A percentile compares a stretch with the other conserved stretches of the same genome.
Conservation (phyloP, 2,329 filamentous ascomycete genomes). For the Colletotrichum ledebouriae region DNA sequence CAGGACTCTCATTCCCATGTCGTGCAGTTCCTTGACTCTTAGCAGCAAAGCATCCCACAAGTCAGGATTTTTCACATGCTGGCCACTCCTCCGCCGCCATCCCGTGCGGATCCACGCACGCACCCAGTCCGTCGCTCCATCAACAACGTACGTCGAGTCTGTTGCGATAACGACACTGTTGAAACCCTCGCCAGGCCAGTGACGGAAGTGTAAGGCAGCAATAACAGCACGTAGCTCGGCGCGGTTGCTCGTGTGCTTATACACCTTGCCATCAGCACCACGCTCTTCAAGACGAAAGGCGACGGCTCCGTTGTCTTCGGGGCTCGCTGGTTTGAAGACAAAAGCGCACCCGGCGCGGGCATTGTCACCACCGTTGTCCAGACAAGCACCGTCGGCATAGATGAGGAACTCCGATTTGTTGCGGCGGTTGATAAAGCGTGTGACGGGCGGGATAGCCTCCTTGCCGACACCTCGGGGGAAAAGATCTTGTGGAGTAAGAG, state of each 20-base stretch:
- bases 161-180: constrained; percentile 63
- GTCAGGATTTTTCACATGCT: constrained; percentile 62
- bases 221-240: constrained; percentile 69
- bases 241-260: constrained; percentile 62
- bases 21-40: constrained; percentile 51
- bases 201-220: constrained; percentile 59
- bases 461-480: constrained; percentile 44
- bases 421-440: constrained; percentile 50
- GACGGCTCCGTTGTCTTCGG: constrained; percentile 40
- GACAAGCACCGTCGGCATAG: constrained; percentile 61
- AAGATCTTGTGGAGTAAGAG: constrained; percentile 45
- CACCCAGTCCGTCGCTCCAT: constrained; percentile 59
- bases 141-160: constrained; percentile 65
- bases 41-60: constrained; percentile 64
- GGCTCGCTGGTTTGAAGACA: constrained; percentile 43
- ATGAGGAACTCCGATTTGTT: constrained; percentile 54
- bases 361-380: constrained; percentile 55
- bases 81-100: constrained; percentile 56
- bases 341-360: constrained; percentile 58
- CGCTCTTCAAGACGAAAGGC: constrained; percentile 56
- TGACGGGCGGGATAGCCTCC: background rate
- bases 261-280: constrained; percentile 56
- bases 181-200: constrained; percentile 59
- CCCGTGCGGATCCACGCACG: constrained; percentile 58
- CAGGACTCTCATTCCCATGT: constrained; percentile 22